Percentiles rank a stretch among this genome's conserved stretches.
phyloP scores from a whole-genome alignment of 164 flowering plant genomes.

The Kalanchoe fedtschenkoi region DNA sequence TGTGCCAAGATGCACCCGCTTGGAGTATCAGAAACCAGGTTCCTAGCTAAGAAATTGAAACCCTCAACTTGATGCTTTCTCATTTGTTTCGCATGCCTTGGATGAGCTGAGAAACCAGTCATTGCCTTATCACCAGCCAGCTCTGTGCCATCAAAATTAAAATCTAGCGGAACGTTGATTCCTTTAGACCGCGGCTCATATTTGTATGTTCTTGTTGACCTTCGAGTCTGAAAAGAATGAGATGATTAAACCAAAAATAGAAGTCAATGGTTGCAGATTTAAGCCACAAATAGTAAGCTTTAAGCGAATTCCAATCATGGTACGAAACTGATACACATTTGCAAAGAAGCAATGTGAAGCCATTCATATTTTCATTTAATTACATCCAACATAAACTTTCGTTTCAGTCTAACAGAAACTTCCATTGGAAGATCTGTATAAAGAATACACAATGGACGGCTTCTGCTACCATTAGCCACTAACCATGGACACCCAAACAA shows the following conservation, averaged over 20 bases:
- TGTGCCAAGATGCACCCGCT: conserved; percentile 92
- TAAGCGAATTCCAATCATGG: neutral
- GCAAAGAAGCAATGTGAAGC: neutral
- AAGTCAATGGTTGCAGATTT: neutral
- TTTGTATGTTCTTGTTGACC: conserved; percentile 39
- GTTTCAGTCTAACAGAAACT: neutral
- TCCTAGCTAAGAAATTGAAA: conserved; percentile 66
- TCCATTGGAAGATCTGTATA: neutral
- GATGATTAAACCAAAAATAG: neutral
- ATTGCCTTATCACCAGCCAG: conserved; percentile 22
- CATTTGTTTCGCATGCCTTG: conserved; percentile 78
- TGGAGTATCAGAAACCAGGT: conserved; percentile 62
- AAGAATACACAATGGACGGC: too few species aligned
- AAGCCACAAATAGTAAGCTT: neutral
- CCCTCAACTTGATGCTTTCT: conserved; percentile 91
- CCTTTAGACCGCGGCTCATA: conserved; percentile 26
- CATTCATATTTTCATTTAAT: neutral
- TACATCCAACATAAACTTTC: neutral
- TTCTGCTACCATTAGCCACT: neutral
- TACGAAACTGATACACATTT: too few species aligned
- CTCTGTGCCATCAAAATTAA: conserved; percentile 16
- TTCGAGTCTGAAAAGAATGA: conserved; percentile 33
- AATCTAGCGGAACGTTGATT: conserved; percentile 18
- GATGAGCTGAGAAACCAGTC: conserved; percentile 58
- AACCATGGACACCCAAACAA: neutral